Conservation (phyloP, 768 basidiomycete genomes). For the Mycena belliarum region DNA sequence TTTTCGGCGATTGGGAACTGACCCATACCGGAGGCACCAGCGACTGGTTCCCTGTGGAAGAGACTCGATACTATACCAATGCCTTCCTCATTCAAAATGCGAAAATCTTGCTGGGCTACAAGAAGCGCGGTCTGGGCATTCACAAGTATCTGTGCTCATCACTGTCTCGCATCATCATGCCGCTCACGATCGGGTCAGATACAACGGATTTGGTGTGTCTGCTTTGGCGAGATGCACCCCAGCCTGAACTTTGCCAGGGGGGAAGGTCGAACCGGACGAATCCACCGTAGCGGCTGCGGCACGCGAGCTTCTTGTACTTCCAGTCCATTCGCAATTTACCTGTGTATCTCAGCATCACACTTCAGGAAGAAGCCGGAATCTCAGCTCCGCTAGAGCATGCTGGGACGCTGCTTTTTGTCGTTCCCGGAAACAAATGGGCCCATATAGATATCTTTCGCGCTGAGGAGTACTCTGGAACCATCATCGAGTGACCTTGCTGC, state of each 20-base stretch:
- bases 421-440: constrained; percentile 53
- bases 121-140: constrained; percentile 77
- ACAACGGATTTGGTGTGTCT: constrained; percentile 75
- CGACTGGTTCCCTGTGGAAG: constrained; percentile 18
- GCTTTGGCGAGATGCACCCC: background rate
- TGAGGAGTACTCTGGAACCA: constrained; percentile 54
- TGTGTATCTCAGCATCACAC: background rate
- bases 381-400: constrained; percentile 60
- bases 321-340: background rate
- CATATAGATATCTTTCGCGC: constrained; percentile 76
- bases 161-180: background rate
- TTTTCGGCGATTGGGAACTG: background rate
- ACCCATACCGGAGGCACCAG: constrained; percentile 7
- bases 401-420: constrained; percentile 67
- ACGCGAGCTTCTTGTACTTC: constrained; percentile 68
- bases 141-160: constrained; percentile 46
- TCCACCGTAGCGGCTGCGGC: constrained; percentile 65
- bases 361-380: constrained; percentile 84
- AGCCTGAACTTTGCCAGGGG: constrained; percentile 37
- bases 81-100: constrained; percentile 61
- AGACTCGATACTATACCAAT: constrained; percentile 58
- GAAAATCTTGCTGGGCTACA: constrained; percentile 72
- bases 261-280: constrained; percentile 81
- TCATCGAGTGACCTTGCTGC: constrained; percentile 59
- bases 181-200: constrained; percentile 43